These are phyloP conservation scores for Fusarium transvaalense DNA, from an alignment of 2,329 filamentous ascomycete genomes.

Conservation along the genomic window DNA sequence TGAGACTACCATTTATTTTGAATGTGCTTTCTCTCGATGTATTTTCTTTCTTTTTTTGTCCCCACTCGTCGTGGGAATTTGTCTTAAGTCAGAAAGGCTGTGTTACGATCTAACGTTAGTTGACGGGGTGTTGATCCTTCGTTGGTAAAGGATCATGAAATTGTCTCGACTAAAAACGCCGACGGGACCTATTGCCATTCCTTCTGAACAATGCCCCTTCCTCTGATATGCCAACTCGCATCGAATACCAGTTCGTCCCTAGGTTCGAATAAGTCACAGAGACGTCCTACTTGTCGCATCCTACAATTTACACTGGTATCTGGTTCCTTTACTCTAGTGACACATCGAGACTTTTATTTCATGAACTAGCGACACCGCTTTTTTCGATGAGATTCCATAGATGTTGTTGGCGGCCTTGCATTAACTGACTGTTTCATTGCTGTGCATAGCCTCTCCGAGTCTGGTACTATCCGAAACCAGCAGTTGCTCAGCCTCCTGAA, in stretches of 20 bases:
- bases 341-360: not conserved
- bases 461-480: not conserved
- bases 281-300: slow-evolving; percentile 12
- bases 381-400: not conserved
- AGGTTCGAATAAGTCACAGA: not conserved
- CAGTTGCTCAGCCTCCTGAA: slow-evolving; percentile 1
- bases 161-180: slow-evolving; percentile 29
- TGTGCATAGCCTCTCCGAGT: not conserved
- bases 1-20: too few relatives aligned
- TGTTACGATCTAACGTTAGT: not conserved
- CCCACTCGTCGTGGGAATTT: not conserved
- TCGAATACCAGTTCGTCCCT: not conserved
- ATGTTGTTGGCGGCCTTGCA: not conserved
- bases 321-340: not conserved
- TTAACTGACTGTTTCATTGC: not conserved
- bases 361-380: not conserved
- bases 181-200: slow-evolving; percentile 14
- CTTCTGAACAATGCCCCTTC: slow-evolving; percentile 3
- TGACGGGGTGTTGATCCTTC: slow-evolving; percentile 19
- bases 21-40: too few relatives aligned
- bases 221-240: slow-evolving; percentile 20
- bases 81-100: slow-evolving; percentile 10
- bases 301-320: slow-evolving; percentile 25
- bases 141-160: slow-evolving; percentile 24
- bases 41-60: not conserved